Conservation (phyloP, 2,329 filamentous ascomycete species). For the Fusarium tjaetaba region DNA sequence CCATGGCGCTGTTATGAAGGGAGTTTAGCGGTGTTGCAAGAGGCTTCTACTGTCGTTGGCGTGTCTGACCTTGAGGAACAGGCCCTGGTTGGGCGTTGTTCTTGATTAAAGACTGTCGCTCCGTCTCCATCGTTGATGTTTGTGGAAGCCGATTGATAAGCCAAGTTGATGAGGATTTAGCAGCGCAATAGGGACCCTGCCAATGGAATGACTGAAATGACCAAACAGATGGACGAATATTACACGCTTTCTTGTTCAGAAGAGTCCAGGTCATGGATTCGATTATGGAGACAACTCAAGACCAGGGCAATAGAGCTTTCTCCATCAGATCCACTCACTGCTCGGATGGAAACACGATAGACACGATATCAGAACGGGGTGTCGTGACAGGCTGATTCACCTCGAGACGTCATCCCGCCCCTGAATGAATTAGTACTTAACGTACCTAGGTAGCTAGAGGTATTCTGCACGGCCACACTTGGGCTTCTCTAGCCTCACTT, state of each 20-base stretch:
- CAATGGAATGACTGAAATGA: background rate
- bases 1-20: constrained; percentile 42
- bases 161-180: background rate
- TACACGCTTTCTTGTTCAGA: constrained; percentile 1
- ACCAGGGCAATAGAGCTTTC: constrained; percentile 7
- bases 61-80: constrained; percentile 20
- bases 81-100: constrained; percentile 16
- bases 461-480: constrained; percentile 13
- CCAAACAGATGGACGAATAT: background rate
- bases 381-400: background rate
- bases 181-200: background rate
- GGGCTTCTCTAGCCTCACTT: background rate
- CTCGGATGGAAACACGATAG: background rate
- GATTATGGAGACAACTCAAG: background rate
- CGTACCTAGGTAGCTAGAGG: background rate
- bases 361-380: background rate
- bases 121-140: constrained; percentile 4
- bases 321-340: constrained; percentile 12
- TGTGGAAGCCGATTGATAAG: background rate
- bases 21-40: background rate
- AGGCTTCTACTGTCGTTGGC: background rate
- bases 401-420: constrained; percentile 11
- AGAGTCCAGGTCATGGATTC: constrained; percentile 22
- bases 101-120: constrained; percentile 12
- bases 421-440: too few relatives aligned